Evolutionary conservation across 768 basidiomycete species (phyloP), one percentile per base, ranked within the genome.

Genomic region (Hydnomerulius pinastri): DNA sequence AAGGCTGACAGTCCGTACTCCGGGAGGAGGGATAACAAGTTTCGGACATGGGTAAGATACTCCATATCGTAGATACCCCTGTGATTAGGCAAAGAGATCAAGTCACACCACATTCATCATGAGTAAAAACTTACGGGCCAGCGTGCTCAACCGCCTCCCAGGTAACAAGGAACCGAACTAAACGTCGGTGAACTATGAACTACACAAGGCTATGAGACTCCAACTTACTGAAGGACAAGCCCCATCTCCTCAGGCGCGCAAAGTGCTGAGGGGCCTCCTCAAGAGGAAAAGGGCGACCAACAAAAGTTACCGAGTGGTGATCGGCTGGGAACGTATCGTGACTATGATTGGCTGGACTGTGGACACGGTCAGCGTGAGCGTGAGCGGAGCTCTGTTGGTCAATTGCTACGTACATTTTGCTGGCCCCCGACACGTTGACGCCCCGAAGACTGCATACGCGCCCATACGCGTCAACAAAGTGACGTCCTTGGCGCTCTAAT

Each of bases 81-180:
- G 59, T 4, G 10, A 36, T 28, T 15, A 40, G 39, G 44, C 6
- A 39, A 32, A n/a, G 15, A 15, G 8, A 9, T 48, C 3, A 46
- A 9, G 45, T 32, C 24, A 20, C 15, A 39, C 10, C 4, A n/a
- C 9, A 9, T 18, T 11, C 17, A 36, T 30, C 43, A 15, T 30
- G 21, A 39, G 32, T 17, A 32, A 7, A 25, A 7, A 85, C 92
- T 57, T 71, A 95, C 94, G 84, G 90, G 58, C 92, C 96, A 52
- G 79, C 83, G 64, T 98, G 97, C 64, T 98, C 96, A 13, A 98
- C 77, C 0, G 96, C 92, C 66, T 99, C 96, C 96, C 96, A 99
- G 1, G 96, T 95, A 4, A 98, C 82, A 23, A 95, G 82, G 60
- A 99, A 92, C 33, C 95, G 80, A 45, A 97, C 92, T 94, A 48